Conservation (phyloP, 176 grass and related monocot genomes). For the Triticum timopheevii region DNA sequence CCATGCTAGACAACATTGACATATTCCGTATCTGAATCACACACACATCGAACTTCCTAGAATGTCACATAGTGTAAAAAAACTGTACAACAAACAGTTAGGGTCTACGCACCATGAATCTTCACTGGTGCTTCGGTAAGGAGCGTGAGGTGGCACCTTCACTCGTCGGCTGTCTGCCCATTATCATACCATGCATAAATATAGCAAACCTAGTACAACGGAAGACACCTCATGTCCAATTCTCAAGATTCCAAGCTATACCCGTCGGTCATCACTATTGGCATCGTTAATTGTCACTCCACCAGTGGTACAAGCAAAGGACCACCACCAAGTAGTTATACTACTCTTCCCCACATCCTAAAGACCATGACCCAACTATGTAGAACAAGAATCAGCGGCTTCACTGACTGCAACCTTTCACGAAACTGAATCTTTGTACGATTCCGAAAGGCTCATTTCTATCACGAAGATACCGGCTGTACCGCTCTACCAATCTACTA, state of each 20-base stretch:
- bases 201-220: not conserved
- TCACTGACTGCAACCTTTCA: not conserved
- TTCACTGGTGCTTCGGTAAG: no score
- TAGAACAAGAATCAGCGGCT: not conserved
- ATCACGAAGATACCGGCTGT: not conserved
- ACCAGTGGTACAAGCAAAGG: not conserved
- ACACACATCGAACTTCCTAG: no score
- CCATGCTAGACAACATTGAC: no score
- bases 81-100: no score
- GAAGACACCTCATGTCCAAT: conserved; percentile 1
- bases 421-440: not conserved
- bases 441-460: not conserved
- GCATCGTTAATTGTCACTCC: not conserved
- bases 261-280: not conserved
- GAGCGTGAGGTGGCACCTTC: not conserved
- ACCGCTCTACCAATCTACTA: not conserved
- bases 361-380: not conserved
- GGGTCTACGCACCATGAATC: no score
- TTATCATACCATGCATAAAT: not conserved
- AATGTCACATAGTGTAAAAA: no score
- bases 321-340: not conserved
- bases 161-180: not conserved
- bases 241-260: conserved; percentile 6
- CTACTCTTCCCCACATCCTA: not conserved
- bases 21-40: no score